Conservation (phyloP, 768 basidiomycete species). For the Pleurotus giganteus region DNA sequence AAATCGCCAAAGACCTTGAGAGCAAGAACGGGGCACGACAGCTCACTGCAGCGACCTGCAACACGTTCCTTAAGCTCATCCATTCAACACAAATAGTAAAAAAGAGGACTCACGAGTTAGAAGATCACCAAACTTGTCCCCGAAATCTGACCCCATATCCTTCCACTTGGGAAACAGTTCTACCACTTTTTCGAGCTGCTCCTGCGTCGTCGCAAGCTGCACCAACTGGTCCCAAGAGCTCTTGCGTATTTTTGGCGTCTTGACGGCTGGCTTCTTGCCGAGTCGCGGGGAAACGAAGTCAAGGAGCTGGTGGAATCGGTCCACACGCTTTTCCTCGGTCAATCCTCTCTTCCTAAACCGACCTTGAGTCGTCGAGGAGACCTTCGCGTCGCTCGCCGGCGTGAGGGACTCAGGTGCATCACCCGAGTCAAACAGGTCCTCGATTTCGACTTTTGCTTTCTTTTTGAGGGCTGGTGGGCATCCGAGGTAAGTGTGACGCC, state of each 20-base stretch:
- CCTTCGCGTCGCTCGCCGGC: neutral
- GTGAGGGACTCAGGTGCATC: neutral
- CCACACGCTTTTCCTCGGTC: slow-evolving; percentile 25
- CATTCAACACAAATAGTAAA: neutral
- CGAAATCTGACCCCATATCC: slow-evolving; percentile 39
- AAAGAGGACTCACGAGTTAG: slow-evolving; percentile 50
- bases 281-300: slow-evolving; percentile 36
- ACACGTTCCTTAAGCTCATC: neutral
- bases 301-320: slow-evolving; percentile 32
- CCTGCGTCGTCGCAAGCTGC: slow-evolving; percentile 44
- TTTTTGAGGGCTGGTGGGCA: slow-evolving; percentile 1
- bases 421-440: slow-evolving; percentile 3
- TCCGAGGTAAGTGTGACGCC: no score
- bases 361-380: neutral
- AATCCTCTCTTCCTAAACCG: slow-evolving; percentile 21
- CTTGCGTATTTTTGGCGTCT: slow-evolving; percentile 36
- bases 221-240: slow-evolving; percentile 51
- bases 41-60: slow-evolving; percentile 61
- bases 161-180: slow-evolving; percentile 51
- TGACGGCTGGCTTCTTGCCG: slow-evolving; percentile 33
- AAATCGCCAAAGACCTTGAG: slow-evolving; percentile 61
- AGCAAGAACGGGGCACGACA: slow-evolving; percentile 53
- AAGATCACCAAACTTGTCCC: slow-evolving; percentile 36
- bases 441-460: slow-evolving; percentile 7
- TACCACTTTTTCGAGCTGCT: slow-evolving; percentile 45